These are phyloP conservation scores for Talaromyces thailandensis DNA, from an alignment of 495 filamentous ascomycete species.

Conservation along the genomic window DNA sequence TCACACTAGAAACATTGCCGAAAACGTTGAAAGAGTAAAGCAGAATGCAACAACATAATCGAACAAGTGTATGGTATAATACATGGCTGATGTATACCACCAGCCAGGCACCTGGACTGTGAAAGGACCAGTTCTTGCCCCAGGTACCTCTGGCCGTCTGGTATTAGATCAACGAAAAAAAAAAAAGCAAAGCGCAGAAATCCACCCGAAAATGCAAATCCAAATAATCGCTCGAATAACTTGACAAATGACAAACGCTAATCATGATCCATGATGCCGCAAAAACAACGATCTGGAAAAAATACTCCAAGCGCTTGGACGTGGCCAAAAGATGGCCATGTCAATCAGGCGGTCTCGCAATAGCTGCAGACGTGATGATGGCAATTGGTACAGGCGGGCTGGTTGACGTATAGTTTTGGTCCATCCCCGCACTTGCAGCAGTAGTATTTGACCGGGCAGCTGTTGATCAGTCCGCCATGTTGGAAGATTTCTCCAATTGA, in stretches of 20 bases:
- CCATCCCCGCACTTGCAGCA: conserved; percentile 35
- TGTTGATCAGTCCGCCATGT: background rate
- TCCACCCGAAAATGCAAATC: background rate
- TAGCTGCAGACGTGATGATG: conserved; percentile 18
- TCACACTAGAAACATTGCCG: background rate
- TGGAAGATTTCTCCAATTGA: background rate
- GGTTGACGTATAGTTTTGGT: conserved; percentile 27
- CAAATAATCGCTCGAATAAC: background rate
- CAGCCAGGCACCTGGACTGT: background rate
- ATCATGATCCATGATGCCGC: background rate
- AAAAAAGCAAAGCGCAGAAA: background rate
- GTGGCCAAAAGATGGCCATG: background rate
- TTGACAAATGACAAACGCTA: background rate
- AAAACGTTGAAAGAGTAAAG: conserved; percentile 9
- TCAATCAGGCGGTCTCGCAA: conserved; percentile 10
- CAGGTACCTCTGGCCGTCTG: background rate
- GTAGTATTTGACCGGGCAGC: conserved; percentile 8
- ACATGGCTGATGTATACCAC: background rate
- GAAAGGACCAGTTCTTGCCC: background rate
- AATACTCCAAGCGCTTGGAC: background rate
- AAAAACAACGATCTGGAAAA: background rate
- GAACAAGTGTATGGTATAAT: conserved; percentile 7
- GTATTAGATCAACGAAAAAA: background rate
- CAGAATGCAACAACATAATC: conserved; percentile 6
- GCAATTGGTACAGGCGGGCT: conserved; percentile 26